phyloP scores from a whole-genome alignment of 345 rosid genomes.

The Excoecaria cochinchinensis region DNA sequence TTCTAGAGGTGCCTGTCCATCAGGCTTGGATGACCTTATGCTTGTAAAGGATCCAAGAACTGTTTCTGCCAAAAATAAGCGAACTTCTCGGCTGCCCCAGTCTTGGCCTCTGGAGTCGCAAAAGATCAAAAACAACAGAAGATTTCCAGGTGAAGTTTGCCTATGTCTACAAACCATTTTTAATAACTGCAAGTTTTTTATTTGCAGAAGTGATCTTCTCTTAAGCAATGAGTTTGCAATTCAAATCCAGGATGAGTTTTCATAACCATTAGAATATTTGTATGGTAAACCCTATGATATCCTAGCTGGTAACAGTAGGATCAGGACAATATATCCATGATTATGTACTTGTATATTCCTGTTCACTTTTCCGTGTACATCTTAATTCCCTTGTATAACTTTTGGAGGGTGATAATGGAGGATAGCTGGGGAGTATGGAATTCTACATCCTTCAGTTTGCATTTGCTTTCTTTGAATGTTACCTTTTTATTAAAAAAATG shows the following conservation, averaged over 20 bases:
- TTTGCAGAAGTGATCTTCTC: not conserved
- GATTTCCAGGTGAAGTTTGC: constrained; percentile 58
- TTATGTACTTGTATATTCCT: not conserved
- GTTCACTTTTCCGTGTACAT: not conserved
- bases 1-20: constrained; percentile 40
- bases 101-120: constrained; percentile 68
- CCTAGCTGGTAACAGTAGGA: not conserved
- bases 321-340: not conserved
- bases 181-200: constrained; percentile 13
- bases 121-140: constrained; percentile 58
- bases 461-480: constrained; percentile 4
- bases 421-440: not conserved
- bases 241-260: not conserved
- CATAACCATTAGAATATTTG: not conserved
- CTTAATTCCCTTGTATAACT: not conserved
- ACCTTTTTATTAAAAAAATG: not conserved
- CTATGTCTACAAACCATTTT: constrained; percentile 6
- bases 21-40: constrained; percentile 64
- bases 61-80: constrained; percentile 59
- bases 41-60: constrained; percentile 71
- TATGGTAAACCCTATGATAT: not conserved
- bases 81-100: constrained; percentile 45
- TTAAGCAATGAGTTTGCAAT: not conserved
- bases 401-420: constrained; percentile 10
- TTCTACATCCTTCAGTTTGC: not conserved